phyloP scores from a whole-genome alignment of 495 filamentous ascomycete genomes.

The Aspergillus sclerotiicarbonarius region DNA sequence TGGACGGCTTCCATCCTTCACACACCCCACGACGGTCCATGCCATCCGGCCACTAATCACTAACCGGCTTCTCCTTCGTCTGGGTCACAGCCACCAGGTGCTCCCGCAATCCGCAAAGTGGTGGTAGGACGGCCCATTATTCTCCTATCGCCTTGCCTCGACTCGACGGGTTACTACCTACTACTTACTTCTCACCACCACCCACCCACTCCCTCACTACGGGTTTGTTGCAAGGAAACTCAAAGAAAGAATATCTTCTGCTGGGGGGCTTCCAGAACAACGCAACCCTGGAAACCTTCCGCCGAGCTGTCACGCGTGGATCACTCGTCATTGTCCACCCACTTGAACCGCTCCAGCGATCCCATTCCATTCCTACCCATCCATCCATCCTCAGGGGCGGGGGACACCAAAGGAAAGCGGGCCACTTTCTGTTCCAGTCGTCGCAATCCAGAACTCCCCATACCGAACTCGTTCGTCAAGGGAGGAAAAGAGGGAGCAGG shows the following conservation, averaged over 20 bases:
- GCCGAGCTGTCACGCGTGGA: constrained; percentile 4
- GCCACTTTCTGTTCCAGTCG: constrained; percentile 8
- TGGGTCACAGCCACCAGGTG: constrained; percentile 6
- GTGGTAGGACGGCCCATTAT: no score
- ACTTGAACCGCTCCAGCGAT: not conserved
- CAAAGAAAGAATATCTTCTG: constrained; percentile 2
- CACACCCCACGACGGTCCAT: constrained; percentile 2
- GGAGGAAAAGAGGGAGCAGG: constrained; percentile 2
- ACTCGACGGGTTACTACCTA: no score
- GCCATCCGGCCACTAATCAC: constrained; percentile 5
- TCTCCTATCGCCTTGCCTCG: no score
- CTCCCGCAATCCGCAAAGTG: not conserved
- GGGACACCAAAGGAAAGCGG: constrained; percentile 12
- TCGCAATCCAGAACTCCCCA: constrained; percentile 12
- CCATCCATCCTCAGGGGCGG: constrained; percentile 13
- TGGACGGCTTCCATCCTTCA: not conserved
- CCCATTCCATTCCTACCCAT: not conserved
- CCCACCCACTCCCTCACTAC: no score
- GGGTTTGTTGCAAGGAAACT: not conserved
- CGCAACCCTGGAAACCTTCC: constrained; percentile 7
- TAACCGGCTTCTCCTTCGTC: not conserved
- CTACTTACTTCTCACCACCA: no score
- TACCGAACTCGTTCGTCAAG: constrained; percentile 3
- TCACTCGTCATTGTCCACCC: not conserved
- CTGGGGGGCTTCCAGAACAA: not conserved